Evolutionary conservation across 1,284 basidiomycete species (phyloP).

Genomic region (Cystobasidium sp.): DNA sequence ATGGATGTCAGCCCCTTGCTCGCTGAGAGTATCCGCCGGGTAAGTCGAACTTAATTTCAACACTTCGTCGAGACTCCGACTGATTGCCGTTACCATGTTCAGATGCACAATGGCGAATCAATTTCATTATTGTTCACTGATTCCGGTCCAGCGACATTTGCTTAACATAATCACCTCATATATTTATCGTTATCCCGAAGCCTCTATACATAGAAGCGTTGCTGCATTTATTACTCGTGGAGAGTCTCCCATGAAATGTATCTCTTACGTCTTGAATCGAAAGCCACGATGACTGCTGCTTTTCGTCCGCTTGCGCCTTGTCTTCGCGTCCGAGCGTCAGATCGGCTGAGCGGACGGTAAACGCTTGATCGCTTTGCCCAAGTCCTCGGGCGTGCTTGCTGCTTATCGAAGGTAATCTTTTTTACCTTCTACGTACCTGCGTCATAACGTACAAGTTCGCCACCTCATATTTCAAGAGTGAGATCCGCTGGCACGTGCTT

Average conservation of each 20-base stretch:
- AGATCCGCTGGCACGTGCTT: constrained; percentile 5
- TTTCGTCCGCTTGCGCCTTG: too few species aligned
- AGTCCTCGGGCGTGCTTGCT: too few species aligned
- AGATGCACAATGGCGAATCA: constrained; percentile 88
- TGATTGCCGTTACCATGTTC: neutral
- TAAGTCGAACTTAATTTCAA: neutral
- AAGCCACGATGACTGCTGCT: too few species aligned
- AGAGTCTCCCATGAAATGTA: constrained; percentile 12
- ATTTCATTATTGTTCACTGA: constrained; percentile 54
- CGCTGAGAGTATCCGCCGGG: constrained; percentile 88
- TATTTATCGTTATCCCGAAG: constrained; percentile 17
- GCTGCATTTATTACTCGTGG: constrained; percentile 11
- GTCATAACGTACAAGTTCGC: neutral
- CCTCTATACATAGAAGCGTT: neutral
- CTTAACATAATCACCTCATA: constrained; percentile 7
- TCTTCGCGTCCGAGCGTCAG: too few species aligned
- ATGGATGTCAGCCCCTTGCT: constrained; percentile 89
- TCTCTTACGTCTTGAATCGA: neutral
- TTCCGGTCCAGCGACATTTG: constrained; percentile 42
- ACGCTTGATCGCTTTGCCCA: too few species aligned
- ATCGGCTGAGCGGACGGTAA: too few species aligned
- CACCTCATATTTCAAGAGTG: neutral
- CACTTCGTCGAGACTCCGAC: neutral
- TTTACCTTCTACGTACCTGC: too few species aligned
- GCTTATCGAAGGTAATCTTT: too few species aligned